These are phyloP conservation scores for Penicillium macrosclerotiorum DNA, from an alignment of 495 filamentous ascomycete genomes.

Conservation along the genomic window DNA sequence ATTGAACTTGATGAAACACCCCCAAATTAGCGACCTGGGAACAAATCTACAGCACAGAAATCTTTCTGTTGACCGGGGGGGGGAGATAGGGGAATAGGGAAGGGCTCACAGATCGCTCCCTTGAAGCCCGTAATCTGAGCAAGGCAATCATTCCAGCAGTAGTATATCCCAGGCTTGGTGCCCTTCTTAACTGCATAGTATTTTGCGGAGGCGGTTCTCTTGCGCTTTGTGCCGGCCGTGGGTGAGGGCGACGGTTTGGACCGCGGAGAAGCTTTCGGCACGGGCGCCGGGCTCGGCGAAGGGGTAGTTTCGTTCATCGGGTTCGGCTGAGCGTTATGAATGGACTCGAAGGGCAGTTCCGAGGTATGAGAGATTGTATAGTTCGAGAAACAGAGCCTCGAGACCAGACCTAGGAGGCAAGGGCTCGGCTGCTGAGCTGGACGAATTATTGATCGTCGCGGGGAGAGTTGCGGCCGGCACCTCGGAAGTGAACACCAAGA, in stretches of 20 bases:
- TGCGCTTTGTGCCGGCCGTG: constrained; percentile 60
- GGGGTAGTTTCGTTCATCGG: constrained; percentile 38
- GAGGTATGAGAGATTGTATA: not conserved
- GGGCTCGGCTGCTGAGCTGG: constrained; percentile 8
- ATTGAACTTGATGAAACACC: constrained; percentile 62
- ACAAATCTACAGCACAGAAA: not conserved
- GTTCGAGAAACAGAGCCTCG: not conserved
- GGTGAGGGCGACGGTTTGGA: constrained; percentile 32
- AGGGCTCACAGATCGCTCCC: constrained; percentile 76
- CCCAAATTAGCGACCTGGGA: not conserved
- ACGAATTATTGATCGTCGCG: constrained; percentile 15
- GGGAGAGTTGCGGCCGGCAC: constrained; percentile 26
- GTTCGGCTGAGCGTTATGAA: not conserved
- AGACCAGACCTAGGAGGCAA: not conserved
- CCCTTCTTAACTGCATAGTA: constrained; percentile 87
- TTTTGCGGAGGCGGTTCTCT: constrained; percentile 59
- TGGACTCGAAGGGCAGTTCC: not conserved
- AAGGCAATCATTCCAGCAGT: constrained; percentile 77
- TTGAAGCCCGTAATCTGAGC: constrained; percentile 82
- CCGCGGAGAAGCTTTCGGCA: constrained; percentile 28
- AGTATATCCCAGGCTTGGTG: constrained; percentile 80
- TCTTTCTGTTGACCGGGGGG: not conserved
- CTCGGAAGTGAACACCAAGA: constrained; percentile 29
- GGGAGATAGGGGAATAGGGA: not conserved
- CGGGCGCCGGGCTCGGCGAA: constrained; percentile 38